These are phyloP conservation scores for Globisporangium rhizosaccharum DNA, from an alignment of 352 stramenopile genomes.

Conservation along the genomic window DNA sequence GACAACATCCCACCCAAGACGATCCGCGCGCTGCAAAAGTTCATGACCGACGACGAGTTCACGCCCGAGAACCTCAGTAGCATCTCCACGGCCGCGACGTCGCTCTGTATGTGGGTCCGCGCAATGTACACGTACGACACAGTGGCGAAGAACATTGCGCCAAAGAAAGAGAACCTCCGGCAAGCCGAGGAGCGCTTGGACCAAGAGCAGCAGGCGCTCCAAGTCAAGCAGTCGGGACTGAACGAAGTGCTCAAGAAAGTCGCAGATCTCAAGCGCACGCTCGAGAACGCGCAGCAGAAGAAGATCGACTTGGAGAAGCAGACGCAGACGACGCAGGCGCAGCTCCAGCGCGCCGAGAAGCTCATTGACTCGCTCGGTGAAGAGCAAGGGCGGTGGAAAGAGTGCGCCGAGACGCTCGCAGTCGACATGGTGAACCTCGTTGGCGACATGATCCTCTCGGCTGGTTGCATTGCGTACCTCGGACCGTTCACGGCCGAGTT, in stretches of 20 bases:
- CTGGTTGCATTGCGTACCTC: constrained; percentile 90
- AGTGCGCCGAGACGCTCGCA: constrained; percentile 64
- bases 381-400: constrained; percentile 89
- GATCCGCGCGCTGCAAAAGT: constrained; percentile 87
- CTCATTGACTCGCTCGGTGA: constrained; percentile 88
- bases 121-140: constrained; percentile 94
- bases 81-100: constrained; percentile 88
- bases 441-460: constrained; percentile 90
- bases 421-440: constrained; percentile 90
- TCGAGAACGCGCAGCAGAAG: constrained; percentile 88
- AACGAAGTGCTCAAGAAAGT: constrained; percentile 79
- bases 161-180: constrained; percentile 90
- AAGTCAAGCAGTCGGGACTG: constrained; percentile 85
- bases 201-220: constrained; percentile 79
- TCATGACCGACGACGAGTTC: constrained; percentile 88
- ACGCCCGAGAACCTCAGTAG: constrained; percentile 87
- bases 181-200: constrained; percentile 84
- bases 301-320: constrained; percentile 90
- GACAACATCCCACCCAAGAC: constrained; percentile 86
- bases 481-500: constrained; percentile 89
- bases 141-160: constrained; percentile 91
- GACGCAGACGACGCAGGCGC: constrained; percentile 79
- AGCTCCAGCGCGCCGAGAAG: constrained; percentile 86
- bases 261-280: constrained; percentile 82
- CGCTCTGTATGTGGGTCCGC: constrained; percentile 92